These are phyloP conservation scores for Fusarium sp. DNA, from an alignment of 2,329 filamentous ascomycete genomes.

Conservation along the genomic window DNA sequence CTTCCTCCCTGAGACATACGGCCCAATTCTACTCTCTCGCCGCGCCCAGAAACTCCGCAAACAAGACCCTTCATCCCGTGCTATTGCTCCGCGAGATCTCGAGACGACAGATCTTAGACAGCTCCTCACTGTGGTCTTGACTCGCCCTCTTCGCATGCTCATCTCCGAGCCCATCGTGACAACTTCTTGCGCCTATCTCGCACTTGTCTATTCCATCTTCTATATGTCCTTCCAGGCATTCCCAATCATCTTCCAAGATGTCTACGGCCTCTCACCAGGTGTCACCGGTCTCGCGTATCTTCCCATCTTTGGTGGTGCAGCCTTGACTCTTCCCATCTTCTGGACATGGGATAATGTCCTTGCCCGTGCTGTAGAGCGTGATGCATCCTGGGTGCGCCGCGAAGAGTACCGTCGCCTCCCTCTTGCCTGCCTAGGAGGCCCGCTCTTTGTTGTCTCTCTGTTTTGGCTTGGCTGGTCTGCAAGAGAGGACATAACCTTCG, in stretches of 20 bases:
- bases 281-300: slow-evolving; percentile 77
- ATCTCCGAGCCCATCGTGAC: slow-evolving; percentile 79
- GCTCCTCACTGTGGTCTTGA: slow-evolving; percentile 76
- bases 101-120: slow-evolving; percentile 69
- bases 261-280: slow-evolving; percentile 74
- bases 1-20: slow-evolving; percentile 76
- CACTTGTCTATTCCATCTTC: slow-evolving; percentile 75
- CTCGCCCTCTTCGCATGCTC: slow-evolving; percentile 79
- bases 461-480: slow-evolving; percentile 75
- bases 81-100: slow-evolving; percentile 73
- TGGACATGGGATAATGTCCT: slow-evolving; percentile 74
- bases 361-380: slow-evolving; percentile 61
- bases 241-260: slow-evolving; percentile 73
- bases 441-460: slow-evolving; percentile 68
- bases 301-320: slow-evolving; percentile 74
- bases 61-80: slow-evolving; percentile 62
- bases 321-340: slow-evolving; percentile 71
- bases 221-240: slow-evolving; percentile 84
- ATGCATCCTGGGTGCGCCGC: slow-evolving; percentile 69
- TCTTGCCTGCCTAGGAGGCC: slow-evolving; percentile 77
- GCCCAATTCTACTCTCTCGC: slow-evolving; percentile 67
- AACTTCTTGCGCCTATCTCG: slow-evolving; percentile 77
- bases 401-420: slow-evolving; percentile 79
- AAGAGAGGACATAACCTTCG: slow-evolving; percentile 61
- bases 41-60: slow-evolving; percentile 70